Evolutionary conservation across 768 basidiomycete species (phyloP).

Genomic region (Phlegmacium glaucopus): DNA sequence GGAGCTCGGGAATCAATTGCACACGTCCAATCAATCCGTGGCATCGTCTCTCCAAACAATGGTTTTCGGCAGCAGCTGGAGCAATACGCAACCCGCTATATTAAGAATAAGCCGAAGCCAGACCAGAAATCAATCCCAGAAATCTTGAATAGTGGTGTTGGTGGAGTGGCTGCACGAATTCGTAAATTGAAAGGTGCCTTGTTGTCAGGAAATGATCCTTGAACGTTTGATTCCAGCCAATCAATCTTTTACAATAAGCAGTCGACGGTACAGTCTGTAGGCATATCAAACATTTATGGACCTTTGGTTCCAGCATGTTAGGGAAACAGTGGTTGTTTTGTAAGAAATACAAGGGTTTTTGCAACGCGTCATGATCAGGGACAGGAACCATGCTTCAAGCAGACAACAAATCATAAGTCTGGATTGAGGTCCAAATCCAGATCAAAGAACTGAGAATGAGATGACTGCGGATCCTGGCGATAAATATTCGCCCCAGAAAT

Average conservation of each 20-base stretch:
- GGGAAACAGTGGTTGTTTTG: no score
- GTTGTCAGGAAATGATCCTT: background rate
- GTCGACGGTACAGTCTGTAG: background rate
- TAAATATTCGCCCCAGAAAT: conserved; percentile 63
- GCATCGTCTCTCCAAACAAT: conserved; percentile 61
- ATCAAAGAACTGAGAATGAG: conserved; percentile 65
- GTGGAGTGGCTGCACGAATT: conserved; percentile 28
- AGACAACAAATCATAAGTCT: conserved; percentile 66
- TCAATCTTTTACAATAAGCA: background rate
- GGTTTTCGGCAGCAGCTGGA: conserved; percentile 63
- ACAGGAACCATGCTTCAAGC: background rate
- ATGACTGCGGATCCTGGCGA: conserved; percentile 62
- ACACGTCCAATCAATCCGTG: conserved; percentile 52
- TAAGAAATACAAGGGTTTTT: background rate
- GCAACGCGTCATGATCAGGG: background rate
- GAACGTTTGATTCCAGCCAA: background rate
- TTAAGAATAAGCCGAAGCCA: conserved; percentile 16
- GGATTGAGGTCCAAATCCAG: conserved; percentile 85
- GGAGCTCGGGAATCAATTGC: conserved; percentile 48
- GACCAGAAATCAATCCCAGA: conserved; percentile 5
- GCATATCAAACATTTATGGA: no score
- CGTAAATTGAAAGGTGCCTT: conserved; percentile 19
- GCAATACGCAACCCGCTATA: conserved; percentile 29
- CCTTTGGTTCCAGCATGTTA: no score
- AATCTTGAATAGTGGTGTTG: conserved; percentile 11